Base-by-base conservation (phyloP, 2,329 filamentous ascomycete genomes). In the Neopestalotiopsis sp. region DNA sequence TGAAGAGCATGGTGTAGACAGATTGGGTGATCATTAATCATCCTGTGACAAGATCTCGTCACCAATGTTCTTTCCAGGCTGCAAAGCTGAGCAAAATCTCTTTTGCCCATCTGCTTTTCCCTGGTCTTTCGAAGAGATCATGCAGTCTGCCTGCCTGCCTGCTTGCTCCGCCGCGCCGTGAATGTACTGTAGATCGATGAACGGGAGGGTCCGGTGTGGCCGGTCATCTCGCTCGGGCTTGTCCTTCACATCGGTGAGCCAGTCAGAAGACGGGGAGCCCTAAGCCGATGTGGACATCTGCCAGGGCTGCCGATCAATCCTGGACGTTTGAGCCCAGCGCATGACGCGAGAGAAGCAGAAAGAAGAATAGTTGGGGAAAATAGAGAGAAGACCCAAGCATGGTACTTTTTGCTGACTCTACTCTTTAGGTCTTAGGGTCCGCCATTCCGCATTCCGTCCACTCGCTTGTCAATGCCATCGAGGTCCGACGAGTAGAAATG, bases 191-290 rank as follows among this genome's bases (percentile, higher is more conserved):
- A 40, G 34, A 30, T 14, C 32, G 34, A 34, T 12, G 14, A 5
- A 17, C 59, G 59, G 59, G 28, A 62, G 14, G 32, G 59, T 34
- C 59, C 59, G 59, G 32, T 24, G 32, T 34, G 30, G 59, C 59
- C 59, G 59, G 34, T 62, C 59, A 62, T 62, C 32, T 38, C 34
- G 14, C n/a, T n/a, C 30, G 20, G 32, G 45, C 45, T n/a, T 53
- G 45, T 17, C 45, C 32, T 28, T 40, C 59, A 20, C 30, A 5
- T 7, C 34, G 14, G n/a, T 42, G 30, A 62, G 59, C 59, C 30
- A 62, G 32, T 62, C 59, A 62, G 32, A 40, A 40, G 30, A 20
- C 14, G 12, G 59, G 12, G 13, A 14, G 57, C 24, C 57, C 6
- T 59, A 59, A 24, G 24, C 30, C 57, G 57, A 28, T 24, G 45